These are phyloP conservation scores for Spergularia azorica DNA, from an alignment of 179 eudicot species.

Conservation along the genomic window DNA sequence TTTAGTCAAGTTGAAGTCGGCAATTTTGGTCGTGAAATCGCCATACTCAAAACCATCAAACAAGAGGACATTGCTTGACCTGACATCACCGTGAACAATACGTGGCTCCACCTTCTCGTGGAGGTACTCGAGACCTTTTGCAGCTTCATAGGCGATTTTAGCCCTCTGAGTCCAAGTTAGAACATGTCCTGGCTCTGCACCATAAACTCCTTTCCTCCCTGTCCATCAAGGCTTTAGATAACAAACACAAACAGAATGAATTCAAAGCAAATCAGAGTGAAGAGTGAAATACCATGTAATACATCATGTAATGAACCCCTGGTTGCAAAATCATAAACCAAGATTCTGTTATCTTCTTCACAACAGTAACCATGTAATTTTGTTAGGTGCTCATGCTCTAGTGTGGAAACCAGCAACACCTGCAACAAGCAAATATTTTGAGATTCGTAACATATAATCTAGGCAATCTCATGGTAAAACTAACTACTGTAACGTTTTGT, in stretches of 20 bases:
- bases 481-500: slow-evolving; percentile 35
- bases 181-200: slow-evolving; percentile 71
- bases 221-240: not conserved
- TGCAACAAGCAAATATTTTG: not conserved
- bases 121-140: slow-evolving; percentile 78
- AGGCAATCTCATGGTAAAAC: not conserved
- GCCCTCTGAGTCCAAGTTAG: slow-evolving; percentile 73
- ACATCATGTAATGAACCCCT: slow-evolving; percentile 79
- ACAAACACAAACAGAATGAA: not conserved
- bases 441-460: no score
- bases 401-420: slow-evolving; percentile 62
- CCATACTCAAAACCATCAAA: slow-evolving; percentile 34
- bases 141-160: slow-evolving; percentile 78
- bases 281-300: slow-evolving; percentile 56
- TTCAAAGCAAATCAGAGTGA: not conserved
- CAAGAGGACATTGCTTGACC: slow-evolving; percentile 76
- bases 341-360: slow-evolving; percentile 59
- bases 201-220: slow-evolving; percentile 85
- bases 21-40: slow-evolving; percentile 63
- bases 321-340: slow-evolving; percentile 73
- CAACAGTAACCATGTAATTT: slow-evolving; percentile 73
- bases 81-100: slow-evolving; percentile 71
- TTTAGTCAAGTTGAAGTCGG: slow-evolving; percentile 76
- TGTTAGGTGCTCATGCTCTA: slow-evolving; percentile 71
- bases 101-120: slow-evolving; percentile 83